phyloP scores from a whole-genome alignment of 2,329 filamentous ascomycete genomes.

The Claviceps quebecensis region DNA sequence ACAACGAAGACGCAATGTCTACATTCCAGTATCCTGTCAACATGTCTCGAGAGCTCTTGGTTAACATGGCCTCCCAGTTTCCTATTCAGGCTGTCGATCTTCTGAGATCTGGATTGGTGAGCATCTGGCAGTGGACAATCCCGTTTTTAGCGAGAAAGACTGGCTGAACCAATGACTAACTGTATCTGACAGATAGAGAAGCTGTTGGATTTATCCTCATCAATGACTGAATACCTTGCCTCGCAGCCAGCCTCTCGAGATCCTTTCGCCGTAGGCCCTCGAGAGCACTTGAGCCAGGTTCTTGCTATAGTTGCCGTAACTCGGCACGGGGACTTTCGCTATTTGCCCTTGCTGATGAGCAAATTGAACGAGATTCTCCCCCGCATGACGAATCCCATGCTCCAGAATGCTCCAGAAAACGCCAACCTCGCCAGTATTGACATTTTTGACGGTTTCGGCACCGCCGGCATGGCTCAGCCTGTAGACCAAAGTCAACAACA shows the following conservation, averaged over 20 bases:
- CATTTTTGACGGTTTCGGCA: constrained; percentile 54
- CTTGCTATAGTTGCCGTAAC: constrained; percentile 53
- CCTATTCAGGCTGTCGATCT: constrained; percentile 64
- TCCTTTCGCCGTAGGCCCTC: constrained; percentile 52
- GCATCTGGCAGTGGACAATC: constrained; percentile 15
- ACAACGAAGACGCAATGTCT: constrained; percentile 38
- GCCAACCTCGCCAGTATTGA: constrained; percentile 39
- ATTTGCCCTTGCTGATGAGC: constrained; percentile 60
- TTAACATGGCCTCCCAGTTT: constrained; percentile 55
- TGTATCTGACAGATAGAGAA: constrained; percentile 50
- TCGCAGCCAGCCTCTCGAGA: constrained; percentile 45
- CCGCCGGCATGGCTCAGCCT: constrained; percentile 44
- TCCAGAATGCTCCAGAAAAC: constrained; percentile 44
- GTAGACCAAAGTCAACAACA: constrained; percentile 16
- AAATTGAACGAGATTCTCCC: constrained; percentile 64
- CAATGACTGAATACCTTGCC: constrained; percentile 59
- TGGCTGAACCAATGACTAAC: not conserved
- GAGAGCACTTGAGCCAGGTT: constrained; percentile 59
- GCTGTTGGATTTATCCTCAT: constrained; percentile 61
- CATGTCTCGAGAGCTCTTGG: constrained; percentile 47
- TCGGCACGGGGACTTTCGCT: constrained; percentile 62
- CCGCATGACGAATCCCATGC: constrained; percentile 43
- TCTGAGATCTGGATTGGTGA: constrained; percentile 58
- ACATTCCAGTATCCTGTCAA: constrained; percentile 51
- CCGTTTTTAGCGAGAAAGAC: not conserved